Conservation (phyloP, 495 filamentous ascomycete species). For the Rhypophila decipiens region DNA sequence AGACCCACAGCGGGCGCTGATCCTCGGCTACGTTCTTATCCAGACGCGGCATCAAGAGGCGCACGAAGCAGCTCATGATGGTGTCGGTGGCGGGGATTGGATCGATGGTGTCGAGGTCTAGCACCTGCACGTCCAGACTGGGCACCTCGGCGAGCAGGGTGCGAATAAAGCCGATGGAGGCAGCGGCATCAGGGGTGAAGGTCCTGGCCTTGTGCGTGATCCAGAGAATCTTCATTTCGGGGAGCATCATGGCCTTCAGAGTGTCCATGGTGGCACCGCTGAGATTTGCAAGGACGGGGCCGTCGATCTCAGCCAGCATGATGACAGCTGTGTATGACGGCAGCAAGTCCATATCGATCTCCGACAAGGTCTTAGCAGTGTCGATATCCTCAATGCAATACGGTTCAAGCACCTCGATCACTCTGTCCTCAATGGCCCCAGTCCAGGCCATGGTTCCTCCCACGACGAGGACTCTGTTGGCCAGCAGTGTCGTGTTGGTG, state of each 20-base stretch:
- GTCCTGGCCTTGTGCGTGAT: slow-evolving; percentile 20
- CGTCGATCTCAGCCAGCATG: slow-evolving; percentile 31
- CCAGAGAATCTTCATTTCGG: slow-evolving; percentile 35
- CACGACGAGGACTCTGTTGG: slow-evolving; percentile 27
- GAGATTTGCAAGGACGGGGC: slow-evolving; percentile 29
- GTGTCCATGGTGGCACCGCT: slow-evolving; percentile 23
- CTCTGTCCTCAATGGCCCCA: slow-evolving; percentile 8
- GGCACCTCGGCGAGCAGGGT: slow-evolving; percentile 37
- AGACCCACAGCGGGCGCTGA: slow-evolving; percentile 20
- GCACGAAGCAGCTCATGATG: slow-evolving; percentile 22
- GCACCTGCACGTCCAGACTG: slow-evolving; percentile 29
- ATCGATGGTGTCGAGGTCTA: slow-evolving; percentile 30
- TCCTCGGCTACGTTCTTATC: background rate
- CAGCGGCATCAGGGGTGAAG: slow-evolving; percentile 29
- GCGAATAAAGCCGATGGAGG: slow-evolving; percentile 37
- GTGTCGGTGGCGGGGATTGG: slow-evolving; percentile 3
- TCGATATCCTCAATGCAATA: slow-evolving; percentile 18
- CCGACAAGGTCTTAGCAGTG: slow-evolving; percentile 14
- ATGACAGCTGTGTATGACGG: slow-evolving; percentile 24
- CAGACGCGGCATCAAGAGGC: slow-evolving; percentile 9
- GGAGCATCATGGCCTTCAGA: slow-evolving; percentile 27
- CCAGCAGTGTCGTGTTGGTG: background rate
- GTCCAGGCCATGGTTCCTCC: slow-evolving; percentile 16
- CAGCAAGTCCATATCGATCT: slow-evolving; percentile 7
- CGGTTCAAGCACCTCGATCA: slow-evolving; percentile 12